Evolutionary conservation across 164 flowering plant species (phyloP).

Genomic region (Tinospora cordifolia): DNA sequence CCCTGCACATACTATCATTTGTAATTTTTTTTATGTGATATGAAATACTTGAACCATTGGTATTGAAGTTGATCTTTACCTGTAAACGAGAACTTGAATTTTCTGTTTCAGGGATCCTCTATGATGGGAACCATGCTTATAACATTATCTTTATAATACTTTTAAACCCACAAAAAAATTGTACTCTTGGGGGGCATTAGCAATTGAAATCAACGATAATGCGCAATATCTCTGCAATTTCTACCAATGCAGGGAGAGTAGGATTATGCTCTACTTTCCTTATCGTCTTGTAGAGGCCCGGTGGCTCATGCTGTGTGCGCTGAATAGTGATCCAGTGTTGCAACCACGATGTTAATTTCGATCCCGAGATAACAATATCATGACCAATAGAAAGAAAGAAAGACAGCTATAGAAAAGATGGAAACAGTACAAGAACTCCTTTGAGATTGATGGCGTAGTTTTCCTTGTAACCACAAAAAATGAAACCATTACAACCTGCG

Average conservation of each 20-base stretch:
- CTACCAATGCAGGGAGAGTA: no score
- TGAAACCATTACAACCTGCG: no score
- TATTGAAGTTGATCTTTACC: not conserved
- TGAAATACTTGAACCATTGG: no score
- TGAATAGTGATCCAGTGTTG: not conserved
- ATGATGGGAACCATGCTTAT: not conserved
- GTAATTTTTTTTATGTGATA: not conserved
- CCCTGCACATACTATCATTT: no score
- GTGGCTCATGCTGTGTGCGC: not conserved
- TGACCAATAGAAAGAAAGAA: not conserved
- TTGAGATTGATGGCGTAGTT: not conserved
- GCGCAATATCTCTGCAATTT: no score
- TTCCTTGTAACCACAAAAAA: not conserved
- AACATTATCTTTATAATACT: no score
- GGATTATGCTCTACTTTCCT: not conserved
- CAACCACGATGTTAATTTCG: not conserved
- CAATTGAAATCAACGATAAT: no score
- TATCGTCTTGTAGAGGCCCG: not conserved
- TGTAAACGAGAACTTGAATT: not conserved
- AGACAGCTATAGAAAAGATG: not conserved
- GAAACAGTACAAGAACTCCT: not conserved
- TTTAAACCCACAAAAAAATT: no score
- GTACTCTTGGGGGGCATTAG: no score
- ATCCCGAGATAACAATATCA: no score
- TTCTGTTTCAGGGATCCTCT: not conserved